Evolutionary conservation across 176 grass and related monocot species (phyloP).

Genomic region (Zea mays): DNA sequence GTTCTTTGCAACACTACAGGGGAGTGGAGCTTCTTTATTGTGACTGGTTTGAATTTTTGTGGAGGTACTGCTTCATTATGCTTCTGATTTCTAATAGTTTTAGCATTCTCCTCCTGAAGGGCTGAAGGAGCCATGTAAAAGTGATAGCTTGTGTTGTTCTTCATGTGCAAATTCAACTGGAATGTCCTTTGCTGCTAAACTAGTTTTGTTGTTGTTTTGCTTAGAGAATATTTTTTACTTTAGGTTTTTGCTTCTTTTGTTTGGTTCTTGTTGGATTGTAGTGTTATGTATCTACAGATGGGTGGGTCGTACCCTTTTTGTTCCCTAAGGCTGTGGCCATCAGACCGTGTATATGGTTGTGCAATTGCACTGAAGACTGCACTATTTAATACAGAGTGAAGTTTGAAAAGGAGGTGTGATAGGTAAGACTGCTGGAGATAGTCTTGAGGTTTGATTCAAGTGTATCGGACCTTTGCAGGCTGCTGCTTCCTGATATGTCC

Average conservation of each 20-base stretch:
- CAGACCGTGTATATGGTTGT: too few species aligned
- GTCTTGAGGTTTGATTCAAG: too few species aligned
- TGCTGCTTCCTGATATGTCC: too few species aligned
- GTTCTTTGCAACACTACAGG: not conserved
- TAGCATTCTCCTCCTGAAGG: not conserved
- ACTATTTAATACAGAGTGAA: too few species aligned
- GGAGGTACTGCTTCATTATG: not conserved
- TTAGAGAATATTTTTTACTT: not conserved
- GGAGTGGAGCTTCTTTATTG: slow-evolving; percentile 2
- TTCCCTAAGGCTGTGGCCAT: not conserved
- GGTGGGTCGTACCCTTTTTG: not conserved
- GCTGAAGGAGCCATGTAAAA: not conserved
- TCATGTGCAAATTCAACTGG: not conserved
- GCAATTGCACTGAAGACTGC: too few species aligned
- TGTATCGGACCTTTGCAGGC: too few species aligned
- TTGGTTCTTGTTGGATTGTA: slow-evolving; percentile 19
- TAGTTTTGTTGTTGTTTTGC: not conserved
- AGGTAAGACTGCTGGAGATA: too few species aligned
- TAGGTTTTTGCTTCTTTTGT: not conserved
- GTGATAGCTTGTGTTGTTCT: not conserved
- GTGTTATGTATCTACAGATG: slow-evolving; percentile 13
- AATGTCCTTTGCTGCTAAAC: not conserved
- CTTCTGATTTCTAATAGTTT: not conserved
- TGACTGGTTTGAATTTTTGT: slow-evolving; percentile 26
- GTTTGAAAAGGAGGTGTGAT: too few species aligned